Base-by-base conservation (phyloP, 108 stramenopile genomes). In the Ochromonas danica region DNA sequence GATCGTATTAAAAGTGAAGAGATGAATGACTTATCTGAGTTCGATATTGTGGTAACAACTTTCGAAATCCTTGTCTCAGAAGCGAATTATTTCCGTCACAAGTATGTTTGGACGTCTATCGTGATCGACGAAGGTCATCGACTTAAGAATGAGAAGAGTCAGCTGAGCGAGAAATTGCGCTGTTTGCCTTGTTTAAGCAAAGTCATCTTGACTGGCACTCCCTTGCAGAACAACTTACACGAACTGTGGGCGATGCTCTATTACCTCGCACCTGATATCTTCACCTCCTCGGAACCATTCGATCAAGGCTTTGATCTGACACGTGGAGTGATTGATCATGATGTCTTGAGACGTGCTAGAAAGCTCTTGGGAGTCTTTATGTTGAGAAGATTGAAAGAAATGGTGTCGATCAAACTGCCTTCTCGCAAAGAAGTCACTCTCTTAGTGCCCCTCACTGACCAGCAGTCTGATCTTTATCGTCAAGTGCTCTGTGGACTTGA, bases 301-400 rank as follows among this genome's bases (percentile, higher is more conserved):
- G 39, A 30, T 39, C 43, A 78, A 17, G 77, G 77, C 41, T 82
- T 82, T 33, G 78, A 78, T 79, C 33, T 75, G 27, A 27, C 30
- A 45, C 42, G 38, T n/a, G 80, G 79, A 0, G 43, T 43, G 43
- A 82, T 84, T 39, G 80, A 83, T 43, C 6, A 6, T 30, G 25
- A 6, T 10, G 41, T 75, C 27, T 75, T 75, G 31, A 3, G 51
- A 6, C 43, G 41, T 35, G 72, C 72, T 14, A 91, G 93, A 67
- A 90, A 91, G 74, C 75, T 94, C 43, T 93, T 98, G 87, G 89
- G 93, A 31, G 91, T 95, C 2, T 93, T 98, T 81, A 91, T 95
- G 31, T 86, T 98, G 22, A 85, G 97, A 17, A 90, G 97, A 1
- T 86, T 88, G 42, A 98, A 98, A 83, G 86, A 85, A 61, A 90